Base-by-base conservation (phyloP, 345 rosid genomes). In the Streptanthus diversifolius region DNA sequence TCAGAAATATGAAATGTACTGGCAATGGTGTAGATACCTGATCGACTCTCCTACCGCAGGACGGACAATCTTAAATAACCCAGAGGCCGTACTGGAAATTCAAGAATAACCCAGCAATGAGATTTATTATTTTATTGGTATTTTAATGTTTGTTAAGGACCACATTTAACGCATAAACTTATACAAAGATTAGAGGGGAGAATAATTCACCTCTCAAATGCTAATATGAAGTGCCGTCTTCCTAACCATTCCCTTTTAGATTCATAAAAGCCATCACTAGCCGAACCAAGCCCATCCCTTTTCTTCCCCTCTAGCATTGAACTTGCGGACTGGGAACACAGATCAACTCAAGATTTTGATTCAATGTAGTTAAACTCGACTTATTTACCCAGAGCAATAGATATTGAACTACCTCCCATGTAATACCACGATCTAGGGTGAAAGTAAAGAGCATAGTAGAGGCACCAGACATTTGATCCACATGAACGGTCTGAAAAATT, bases 231-330 rank as follows among this genome's bases (percentile, higher is more conserved):
- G 81, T 95, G 99, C 30, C 90, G 96, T 63, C 77, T 85, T 79
- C 99, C 97, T 78, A 95, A 76, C 99, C 97, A 95, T 75, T 95
- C 97, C 79, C 97, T 89, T 78, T 81, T 91, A 68, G 99, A 95
- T 82, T 95, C 99, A 82, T 84, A 95, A 74, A 95, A 95, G 44
- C 99, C 97, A 78, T 91, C 99, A 82, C 30, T 79, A 9, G 86
- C 79, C 19, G 97, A 91, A 76, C 90, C 89, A 75, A 85, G 84
- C 44, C 95, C 92, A 68, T 91, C 97, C 81, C 82, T 83, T 79
- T 81, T 87, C 85, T 88, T 89, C 71, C 83, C 97, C 24, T 85
- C 85, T 25, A 90, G 90, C 84, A 88, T 82, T 25, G 82, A 71
- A 77, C 85, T 91, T 41, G 99, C 96, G 63, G 86, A 80, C 99